Evolutionary conservation across 2,329 filamentous ascomycete species (phyloP).

Genomic region (Pestalotiopsis sp.): DNA sequence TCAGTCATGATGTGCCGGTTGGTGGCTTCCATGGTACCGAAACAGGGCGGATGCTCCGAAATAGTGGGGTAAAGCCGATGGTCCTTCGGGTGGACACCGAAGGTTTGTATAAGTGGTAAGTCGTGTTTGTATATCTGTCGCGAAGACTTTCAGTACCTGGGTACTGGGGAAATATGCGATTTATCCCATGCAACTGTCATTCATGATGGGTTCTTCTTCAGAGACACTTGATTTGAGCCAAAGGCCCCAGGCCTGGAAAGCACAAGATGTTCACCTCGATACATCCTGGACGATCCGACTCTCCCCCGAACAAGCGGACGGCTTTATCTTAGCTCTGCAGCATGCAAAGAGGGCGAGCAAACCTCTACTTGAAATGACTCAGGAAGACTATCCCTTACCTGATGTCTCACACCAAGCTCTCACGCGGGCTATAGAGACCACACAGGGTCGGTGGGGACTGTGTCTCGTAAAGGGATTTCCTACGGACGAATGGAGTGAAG

Average conservation of each 20-base stretch:
- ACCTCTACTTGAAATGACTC: slow-evolving; percentile 17
- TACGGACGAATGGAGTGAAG: slow-evolving; percentile 17
- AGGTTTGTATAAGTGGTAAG: neutral
- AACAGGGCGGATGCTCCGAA: neutral
- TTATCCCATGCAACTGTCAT: neutral
- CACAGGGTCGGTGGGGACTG: slow-evolving; percentile 18
- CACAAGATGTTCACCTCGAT: slow-evolving; percentile 13
- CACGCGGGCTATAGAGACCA: slow-evolving; percentile 13
- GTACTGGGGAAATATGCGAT: no score
- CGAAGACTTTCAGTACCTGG: neutral
- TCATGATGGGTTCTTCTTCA: neutral
- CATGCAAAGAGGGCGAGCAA: slow-evolving; percentile 12
- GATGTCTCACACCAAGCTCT: slow-evolving; percentile 12
- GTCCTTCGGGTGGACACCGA: neutral
- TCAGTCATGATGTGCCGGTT: neutral
- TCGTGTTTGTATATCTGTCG: neutral
- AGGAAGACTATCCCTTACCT: slow-evolving; percentile 17
- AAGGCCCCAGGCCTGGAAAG: slow-evolving; percentile 11
- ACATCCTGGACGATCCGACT: slow-evolving; percentile 15
- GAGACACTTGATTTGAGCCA: neutral
- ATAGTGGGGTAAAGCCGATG: neutral
- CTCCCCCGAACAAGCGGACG: slow-evolving; percentile 11
- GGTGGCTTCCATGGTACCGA: neutral
- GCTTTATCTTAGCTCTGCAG: slow-evolving; percentile 11
- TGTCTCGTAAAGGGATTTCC: slow-evolving; percentile 19